Evolutionary conservation across 148 eudicot genomes (phyloP), one percentile per base, ranked within the genome.

Genomic region (Cornus florida): DNA sequence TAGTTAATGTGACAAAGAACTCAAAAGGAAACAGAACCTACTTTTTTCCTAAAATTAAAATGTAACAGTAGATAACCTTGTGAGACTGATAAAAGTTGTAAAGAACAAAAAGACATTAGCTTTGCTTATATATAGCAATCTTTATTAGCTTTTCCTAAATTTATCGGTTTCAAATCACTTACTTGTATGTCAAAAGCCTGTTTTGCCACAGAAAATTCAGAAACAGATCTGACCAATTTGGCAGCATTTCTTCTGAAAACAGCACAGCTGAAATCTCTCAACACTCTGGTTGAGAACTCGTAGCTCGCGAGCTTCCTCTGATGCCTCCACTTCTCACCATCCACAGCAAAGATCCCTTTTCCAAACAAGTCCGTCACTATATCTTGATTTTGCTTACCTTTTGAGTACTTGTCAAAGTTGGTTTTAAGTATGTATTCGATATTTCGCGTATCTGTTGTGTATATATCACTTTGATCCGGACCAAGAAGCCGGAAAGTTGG

Each of bases 221-320:
- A 78, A 72, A 90, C 67, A 24, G 68, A 77, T 75, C 80, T 60
- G 38, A 87, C 89, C 83, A 94, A 69, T 75, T 86, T 87, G 3
- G 73, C 89, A 17, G 92, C 91, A 46, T 84, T 89, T 67, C 11
- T 80, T 50, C 97, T 78, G 76, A 92, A 94, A 77, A 94, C 85
- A 33, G 76, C 78, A 77, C 95, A 87, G 77, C 98, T 92, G 74
- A 87, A 91, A 78, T 92, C 95, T 77, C 93, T 91, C 68, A 91
- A 68, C 24, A 94, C 93, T 78, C 91, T 78, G 1, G 91, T 83
- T 11, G 98, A 91, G 75, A 94, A 94, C 88, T 94, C 93, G 11
- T 83, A 82, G 78, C 96, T 92, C 12, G 97, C 87, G 14, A 91
- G 87, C 79, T 92, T 92, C 85, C 90, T 90, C 78, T 93, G 95